These are phyloP conservation scores for Pichia phayaonensis DNA, from an alignment of 805 yeast genomes.

Conservation along the genomic window DNA sequence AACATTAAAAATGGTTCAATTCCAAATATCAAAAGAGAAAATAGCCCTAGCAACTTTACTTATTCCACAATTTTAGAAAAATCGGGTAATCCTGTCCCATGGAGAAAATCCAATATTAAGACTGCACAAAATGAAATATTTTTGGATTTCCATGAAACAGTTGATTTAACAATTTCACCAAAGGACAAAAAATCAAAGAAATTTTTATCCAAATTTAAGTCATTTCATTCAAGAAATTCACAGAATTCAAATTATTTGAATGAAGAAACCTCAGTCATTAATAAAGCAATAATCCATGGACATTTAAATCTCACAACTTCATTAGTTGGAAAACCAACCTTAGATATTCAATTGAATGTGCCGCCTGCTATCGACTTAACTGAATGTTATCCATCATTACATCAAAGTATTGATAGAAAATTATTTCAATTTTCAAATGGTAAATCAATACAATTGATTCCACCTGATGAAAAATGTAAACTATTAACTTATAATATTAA, in stretches of 20 bases:
- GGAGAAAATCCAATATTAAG: slow-evolving; percentile 70
- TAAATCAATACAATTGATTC: slow-evolving; percentile 58
- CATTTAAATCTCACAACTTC: slow-evolving; percentile 53
- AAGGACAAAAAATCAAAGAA: slow-evolving; percentile 10
- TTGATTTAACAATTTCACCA: slow-evolving; percentile 46
- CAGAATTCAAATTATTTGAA: background rate
- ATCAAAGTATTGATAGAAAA: slow-evolving; percentile 54
- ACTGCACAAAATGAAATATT: slow-evolving; percentile 79
- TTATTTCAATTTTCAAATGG: slow-evolving; percentile 39
- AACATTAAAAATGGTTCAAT: slow-evolving; percentile 21
- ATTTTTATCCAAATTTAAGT: background rate
- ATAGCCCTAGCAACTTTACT: background rate
- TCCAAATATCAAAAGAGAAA: slow-evolving; percentile 4
- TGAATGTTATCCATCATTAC: slow-evolving; percentile 37
- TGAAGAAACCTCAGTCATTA: slow-evolving; percentile 27
- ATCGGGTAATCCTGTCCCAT: slow-evolving; percentile 44
- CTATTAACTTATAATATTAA: slow-evolving; percentile 61
- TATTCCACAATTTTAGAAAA: slow-evolving; percentile 25
- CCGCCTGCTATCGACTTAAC: slow-evolving; percentile 35
- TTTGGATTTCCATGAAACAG: slow-evolving; percentile 68
- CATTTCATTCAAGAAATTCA: background rate
- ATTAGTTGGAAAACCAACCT: slow-evolving; percentile 70
- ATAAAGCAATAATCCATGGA: slow-evolving; percentile 53
- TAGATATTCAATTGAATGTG: slow-evolving; percentile 47
- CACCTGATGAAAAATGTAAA: slow-evolving; percentile 76